Conservation (phyloP, 2,329 filamentous ascomycete genomes). For the Pseudogymnoascus sp. region DNA sequence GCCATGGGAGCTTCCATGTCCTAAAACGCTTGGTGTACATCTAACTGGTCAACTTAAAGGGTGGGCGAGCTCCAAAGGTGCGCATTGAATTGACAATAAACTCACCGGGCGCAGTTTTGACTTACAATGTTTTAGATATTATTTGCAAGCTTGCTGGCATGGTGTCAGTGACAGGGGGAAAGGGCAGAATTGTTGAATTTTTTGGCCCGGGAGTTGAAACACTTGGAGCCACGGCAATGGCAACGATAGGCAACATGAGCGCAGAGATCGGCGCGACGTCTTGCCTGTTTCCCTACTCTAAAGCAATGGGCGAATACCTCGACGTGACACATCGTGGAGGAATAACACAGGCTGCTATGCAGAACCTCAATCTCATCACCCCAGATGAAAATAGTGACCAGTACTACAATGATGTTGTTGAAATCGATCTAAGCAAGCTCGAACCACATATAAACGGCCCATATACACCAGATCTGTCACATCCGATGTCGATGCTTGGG, state of each 20-base stretch:
- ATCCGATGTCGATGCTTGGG: conserved; percentile 27
- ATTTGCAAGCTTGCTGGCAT: conserved; percentile 31
- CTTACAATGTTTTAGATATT: conserved; percentile 22
- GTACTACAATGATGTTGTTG: conserved; percentile 29
- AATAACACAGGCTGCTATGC: conserved; percentile 16
- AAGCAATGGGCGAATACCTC: conserved; percentile 28
- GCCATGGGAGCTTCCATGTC: conserved; percentile 29
- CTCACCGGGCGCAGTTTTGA: neutral
- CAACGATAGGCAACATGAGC: conserved; percentile 32
- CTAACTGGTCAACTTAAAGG: conserved; percentile 25
- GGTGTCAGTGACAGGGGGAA: conserved; percentile 28
- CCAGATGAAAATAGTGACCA: conserved; percentile 26
- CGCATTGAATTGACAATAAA: neutral
- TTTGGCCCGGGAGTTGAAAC: conserved; percentile 28
- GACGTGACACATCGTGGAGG: conserved; percentile 23
- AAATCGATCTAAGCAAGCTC: conserved; percentile 28
- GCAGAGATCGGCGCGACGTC: conserved; percentile 31
- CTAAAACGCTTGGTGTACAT: conserved; percentile 27
- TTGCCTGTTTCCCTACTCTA: conserved; percentile 30
- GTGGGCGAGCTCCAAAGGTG: conserved; percentile 26
- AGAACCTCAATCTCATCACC: conserved; percentile 16
- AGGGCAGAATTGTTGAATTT: conserved; percentile 30
- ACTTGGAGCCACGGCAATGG: conserved; percentile 30
- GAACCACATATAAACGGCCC: conserved; percentile 31
- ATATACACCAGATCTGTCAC: conserved; percentile 29